Conservation (phyloP, 2,329 filamentous ascomycete species). For the Colletotrichum sp. region DNA sequence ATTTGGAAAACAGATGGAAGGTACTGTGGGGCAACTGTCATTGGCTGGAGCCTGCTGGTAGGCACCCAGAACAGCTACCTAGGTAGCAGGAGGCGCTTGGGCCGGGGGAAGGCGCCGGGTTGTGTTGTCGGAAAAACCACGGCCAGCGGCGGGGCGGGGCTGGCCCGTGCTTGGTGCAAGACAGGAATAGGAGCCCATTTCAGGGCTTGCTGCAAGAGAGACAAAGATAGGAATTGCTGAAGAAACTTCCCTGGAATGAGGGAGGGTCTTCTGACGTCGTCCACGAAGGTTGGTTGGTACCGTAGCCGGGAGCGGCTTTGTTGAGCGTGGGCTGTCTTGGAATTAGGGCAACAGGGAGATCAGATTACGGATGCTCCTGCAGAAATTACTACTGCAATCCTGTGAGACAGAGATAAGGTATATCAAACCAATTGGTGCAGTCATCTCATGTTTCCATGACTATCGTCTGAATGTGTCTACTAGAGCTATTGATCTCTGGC, state of each 20-base stretch:
- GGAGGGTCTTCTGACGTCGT: background rate
- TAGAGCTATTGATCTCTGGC: background rate
- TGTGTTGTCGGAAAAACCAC: slow-evolving; percentile 15
- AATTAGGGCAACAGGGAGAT: background rate
- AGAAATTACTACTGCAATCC: background rate
- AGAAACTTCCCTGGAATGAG: background rate
- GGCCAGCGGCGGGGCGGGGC: background rate
- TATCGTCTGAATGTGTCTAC: background rate
- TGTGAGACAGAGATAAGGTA: background rate
- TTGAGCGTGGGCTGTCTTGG: background rate
- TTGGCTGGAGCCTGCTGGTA: background rate
- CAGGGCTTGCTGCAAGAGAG: background rate
- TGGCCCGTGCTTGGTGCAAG: background rate
- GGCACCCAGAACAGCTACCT: background rate
- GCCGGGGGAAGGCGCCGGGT: background rate
- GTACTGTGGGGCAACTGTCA: slow-evolving; percentile 8
- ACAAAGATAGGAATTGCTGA: background rate
- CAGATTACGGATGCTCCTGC: background rate
- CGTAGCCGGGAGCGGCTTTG: background rate
- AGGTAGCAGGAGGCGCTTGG: background rate
- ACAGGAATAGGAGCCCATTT: background rate
- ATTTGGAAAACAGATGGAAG: slow-evolving; percentile 15
- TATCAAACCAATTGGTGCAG: background rate
- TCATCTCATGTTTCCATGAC: background rate
- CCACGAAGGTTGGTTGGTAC: background rate